Evolutionary conservation across 495 filamentous ascomycete genomes (phyloP).

Genomic region (Daldinia caldariorum): DNA sequence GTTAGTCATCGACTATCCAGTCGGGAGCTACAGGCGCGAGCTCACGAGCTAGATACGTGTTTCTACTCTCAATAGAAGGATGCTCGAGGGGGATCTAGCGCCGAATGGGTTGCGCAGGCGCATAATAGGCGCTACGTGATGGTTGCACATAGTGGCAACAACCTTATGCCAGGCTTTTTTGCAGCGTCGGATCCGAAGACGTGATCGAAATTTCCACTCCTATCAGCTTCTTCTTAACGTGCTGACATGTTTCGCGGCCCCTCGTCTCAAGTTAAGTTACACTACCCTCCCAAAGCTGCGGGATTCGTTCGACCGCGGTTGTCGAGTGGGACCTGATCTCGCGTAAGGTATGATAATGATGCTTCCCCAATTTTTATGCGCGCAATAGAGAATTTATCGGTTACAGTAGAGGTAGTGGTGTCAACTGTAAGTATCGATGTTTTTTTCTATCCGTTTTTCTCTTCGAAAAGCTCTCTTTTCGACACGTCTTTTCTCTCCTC

Average conservation of each 20-base stretch:
- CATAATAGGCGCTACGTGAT: constrained; percentile 28
- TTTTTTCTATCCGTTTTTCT: background rate
- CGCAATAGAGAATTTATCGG: background rate
- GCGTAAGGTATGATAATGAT: background rate
- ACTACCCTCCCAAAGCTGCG: background rate
- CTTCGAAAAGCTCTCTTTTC: background rate
- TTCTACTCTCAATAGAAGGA: constrained; percentile 26
- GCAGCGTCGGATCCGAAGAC: background rate
- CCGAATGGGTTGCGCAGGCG: constrained; percentile 24
- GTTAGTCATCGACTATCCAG: background rate
- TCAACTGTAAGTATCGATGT: background rate
- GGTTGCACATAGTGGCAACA: constrained; percentile 20
- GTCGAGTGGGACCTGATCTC: background rate
- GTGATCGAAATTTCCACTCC: background rate
- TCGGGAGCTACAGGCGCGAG: constrained; percentile 29
- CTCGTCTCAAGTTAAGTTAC: constrained; percentile 1
- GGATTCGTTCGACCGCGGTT: constrained; percentile 4
- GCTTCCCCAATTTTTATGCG: background rate
- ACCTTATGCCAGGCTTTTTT: background rate
- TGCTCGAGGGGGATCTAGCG: constrained; percentile 34
- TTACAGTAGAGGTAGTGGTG: background rate
- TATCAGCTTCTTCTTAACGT: constrained; percentile 1
- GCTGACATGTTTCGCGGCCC: background rate
- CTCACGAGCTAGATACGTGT: constrained; percentile 12
- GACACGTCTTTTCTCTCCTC: background rate